Percentiles rank a stretch among this genome's conserved stretches.
Evolutionary conservation across 2,329 filamentous ascomycete genomes (phyloP).

Genomic region (Xylariaceae sp.): DNA sequence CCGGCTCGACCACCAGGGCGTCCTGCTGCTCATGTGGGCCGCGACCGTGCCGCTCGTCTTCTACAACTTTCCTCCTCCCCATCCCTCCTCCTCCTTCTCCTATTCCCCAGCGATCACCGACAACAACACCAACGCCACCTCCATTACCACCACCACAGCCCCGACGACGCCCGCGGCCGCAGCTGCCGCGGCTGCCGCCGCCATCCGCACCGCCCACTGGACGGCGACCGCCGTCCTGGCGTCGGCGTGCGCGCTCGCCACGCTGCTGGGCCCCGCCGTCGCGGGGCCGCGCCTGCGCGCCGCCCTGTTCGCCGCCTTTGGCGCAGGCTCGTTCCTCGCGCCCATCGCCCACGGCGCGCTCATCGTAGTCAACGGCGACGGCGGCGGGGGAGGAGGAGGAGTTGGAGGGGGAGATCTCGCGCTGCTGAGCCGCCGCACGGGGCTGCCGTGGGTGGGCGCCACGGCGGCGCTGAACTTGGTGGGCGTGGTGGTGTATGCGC

Average conservation of each 20-base stretch:
- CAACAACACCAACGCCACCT: too few species aligned
- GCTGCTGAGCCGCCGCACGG: conserved; percentile 28
- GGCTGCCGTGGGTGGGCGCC: conserved; percentile 30
- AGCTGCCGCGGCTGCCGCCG: too few species aligned
- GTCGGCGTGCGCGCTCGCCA: conserved; percentile 28
- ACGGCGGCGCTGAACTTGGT: conserved; percentile 30
- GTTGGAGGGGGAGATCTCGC: conserved; percentile 24
- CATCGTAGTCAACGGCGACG: too few species aligned
- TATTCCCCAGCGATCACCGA: too few species aligned
- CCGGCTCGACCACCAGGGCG: conserved; percentile 53
- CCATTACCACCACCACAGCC: too few species aligned
- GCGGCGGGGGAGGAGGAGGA: too few species aligned
- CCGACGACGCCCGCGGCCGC: too few species aligned
- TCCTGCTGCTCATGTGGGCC: conserved; percentile 55
- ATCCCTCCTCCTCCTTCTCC: too few species aligned
- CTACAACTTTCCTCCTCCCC: conserved; percentile 45
- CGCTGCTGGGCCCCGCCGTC: conserved; percentile 28
- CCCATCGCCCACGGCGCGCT: conserved; percentile 31
- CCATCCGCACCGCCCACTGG: conserved; percentile 29
- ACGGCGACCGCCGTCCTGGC: conserved; percentile 28
- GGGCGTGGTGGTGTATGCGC: conserved; percentile 30
- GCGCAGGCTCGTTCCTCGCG: conserved; percentile 29
- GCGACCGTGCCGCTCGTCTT: conserved; percentile 52
- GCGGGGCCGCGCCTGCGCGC: conserved; percentile 31
- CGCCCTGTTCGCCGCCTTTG: conserved; percentile 33